Percentiles rank a stretch among this genome's conserved stretches.
These are phyloP conservation scores for Ilex paraguariensis DNA, from an alignment of 305 asterid genomes.

Conservation along the genomic window DNA sequence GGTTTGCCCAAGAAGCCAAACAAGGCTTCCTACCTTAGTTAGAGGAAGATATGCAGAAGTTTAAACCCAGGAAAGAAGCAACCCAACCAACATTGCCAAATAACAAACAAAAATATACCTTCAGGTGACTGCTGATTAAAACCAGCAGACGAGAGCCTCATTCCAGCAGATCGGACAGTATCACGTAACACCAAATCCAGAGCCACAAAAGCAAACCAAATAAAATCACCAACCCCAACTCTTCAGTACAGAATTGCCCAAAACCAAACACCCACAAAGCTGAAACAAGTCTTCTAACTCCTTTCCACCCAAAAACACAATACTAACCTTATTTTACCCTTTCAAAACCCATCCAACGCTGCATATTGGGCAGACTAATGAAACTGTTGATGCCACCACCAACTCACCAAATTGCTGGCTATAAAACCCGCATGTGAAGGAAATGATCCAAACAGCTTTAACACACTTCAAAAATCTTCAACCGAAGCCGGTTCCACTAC, in stretches of 20 bases:
- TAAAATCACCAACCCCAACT: slow-evolving; percentile 23
- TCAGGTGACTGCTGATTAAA: slow-evolving; percentile 52
- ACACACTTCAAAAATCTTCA: slow-evolving; percentile 21
- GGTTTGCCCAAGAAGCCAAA: no score
- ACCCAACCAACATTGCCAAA: background rate
- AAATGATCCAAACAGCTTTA: slow-evolving; percentile 1
- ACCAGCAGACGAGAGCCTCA: slow-evolving; percentile 51
- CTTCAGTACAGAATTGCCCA: slow-evolving; percentile 21
- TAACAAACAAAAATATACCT: slow-evolving; percentile 27
- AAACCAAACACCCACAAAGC: slow-evolving; percentile 16
- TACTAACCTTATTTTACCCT: slow-evolving; percentile 6
- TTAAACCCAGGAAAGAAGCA: background rate
- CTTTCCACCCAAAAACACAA: slow-evolving; percentile 5
- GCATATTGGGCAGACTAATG: background rate
- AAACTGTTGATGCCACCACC: slow-evolving; percentile 1
- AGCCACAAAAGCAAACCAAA: slow-evolving; percentile 15
- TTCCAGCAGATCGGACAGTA: slow-evolving; percentile 30
- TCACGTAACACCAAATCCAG: background rate
- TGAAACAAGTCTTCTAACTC: background rate
- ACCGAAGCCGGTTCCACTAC: slow-evolving; percentile 42
- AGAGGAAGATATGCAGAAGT: background rate
- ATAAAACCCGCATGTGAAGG: slow-evolving; percentile 17
- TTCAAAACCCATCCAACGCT: background rate
- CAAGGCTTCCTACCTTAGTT: no score
- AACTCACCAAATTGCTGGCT: slow-evolving; percentile 3